Evolutionary conservation across 2,329 filamentous ascomycete genomes (phyloP).

Genomic region (Alternaria sp.): DNA sequence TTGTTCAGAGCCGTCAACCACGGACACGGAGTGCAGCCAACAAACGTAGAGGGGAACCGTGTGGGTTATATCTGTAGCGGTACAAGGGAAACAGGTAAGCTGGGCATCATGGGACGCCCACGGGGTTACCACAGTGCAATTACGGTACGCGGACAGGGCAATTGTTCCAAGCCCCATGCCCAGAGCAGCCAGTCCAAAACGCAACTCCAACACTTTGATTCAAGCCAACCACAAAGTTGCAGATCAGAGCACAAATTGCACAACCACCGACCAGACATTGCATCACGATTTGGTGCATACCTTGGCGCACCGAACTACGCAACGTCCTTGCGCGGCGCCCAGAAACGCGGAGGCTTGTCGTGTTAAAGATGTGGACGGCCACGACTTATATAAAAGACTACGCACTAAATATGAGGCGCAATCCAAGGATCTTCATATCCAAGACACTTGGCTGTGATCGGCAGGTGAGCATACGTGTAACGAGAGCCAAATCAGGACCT

Average conservation of each 20-base stretch:
- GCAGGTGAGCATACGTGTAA: slow-evolving; percentile 11
- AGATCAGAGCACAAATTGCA: slow-evolving; percentile 17
- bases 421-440: slow-evolving; percentile 14
- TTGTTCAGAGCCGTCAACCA: slow-evolving; percentile 11
- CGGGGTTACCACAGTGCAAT: slow-evolving; percentile 2
- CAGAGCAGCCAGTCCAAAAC: slow-evolving; percentile 18
- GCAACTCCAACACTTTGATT: slow-evolving; percentile 13
- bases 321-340: slow-evolving; percentile 21
- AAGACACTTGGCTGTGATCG: slow-evolving; percentile 19
- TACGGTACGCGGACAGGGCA: slow-evolving; percentile 18
- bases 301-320: slow-evolving; percentile 19
- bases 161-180: slow-evolving; percentile 20
- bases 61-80: slow-evolving; percentile 11
- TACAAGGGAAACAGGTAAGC: slow-evolving; percentile 9
- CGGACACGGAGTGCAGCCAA: slow-evolving; percentile 6
- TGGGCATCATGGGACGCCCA: slow-evolving; percentile 7
- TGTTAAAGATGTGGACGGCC: slow-evolving; percentile 9
- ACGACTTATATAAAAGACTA: slow-evolving; percentile 5
- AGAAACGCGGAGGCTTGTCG: slow-evolving; percentile 27
- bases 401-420: slow-evolving; percentile 18
- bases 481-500: slow-evolving; percentile 9
- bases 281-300: slow-evolving; percentile 11
- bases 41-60: slow-evolving; percentile 1
- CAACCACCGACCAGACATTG: slow-evolving; percentile 8
- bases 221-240: slow-evolving; percentile 10